These are phyloP conservation scores for Lichtheimia hyalospora DNA, from an alignment of 371 early-diverging fungal species.

Conservation along the genomic window DNA sequence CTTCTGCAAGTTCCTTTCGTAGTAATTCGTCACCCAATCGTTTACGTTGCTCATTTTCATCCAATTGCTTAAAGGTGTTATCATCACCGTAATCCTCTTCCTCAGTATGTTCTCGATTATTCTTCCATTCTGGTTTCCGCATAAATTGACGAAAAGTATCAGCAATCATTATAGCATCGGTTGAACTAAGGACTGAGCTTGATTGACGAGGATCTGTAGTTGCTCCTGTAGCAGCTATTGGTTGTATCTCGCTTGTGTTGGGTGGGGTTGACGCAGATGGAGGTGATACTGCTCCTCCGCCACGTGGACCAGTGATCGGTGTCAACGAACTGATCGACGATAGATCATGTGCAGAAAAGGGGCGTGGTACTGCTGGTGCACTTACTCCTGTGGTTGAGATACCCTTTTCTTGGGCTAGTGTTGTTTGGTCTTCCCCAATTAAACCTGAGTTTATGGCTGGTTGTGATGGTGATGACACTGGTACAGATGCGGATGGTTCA, in stretches of 20 bases:
- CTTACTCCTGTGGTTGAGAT: neutral
- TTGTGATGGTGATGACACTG: no score
- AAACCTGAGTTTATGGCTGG: neutral
- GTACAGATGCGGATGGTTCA: no score
- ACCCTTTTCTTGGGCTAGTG: neutral
- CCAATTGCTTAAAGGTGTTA: neutral
- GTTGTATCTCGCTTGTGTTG: no score
- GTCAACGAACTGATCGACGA: constrained; percentile 13
- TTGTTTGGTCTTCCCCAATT: constrained; percentile 9
- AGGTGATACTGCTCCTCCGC: no score
- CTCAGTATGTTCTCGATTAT: constrained; percentile 17
- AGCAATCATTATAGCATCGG: constrained; percentile 51
- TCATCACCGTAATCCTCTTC: constrained; percentile 9
- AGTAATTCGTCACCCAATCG: constrained; percentile 24
- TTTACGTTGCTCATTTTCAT: constrained; percentile 5
- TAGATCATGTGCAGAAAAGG: constrained; percentile 2
- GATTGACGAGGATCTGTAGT: constrained; percentile 25
- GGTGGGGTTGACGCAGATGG: no score
- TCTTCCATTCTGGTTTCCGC: constrained; percentile 54
- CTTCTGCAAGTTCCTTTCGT: constrained; percentile 26
- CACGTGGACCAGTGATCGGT: constrained; percentile 4
- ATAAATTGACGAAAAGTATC: constrained; percentile 50
- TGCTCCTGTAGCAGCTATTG: neutral
- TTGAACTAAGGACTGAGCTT: constrained; percentile 41
- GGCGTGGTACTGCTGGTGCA: no score